Conservation (phyloP, 2,329 filamentous ascomycete species). For the Tolypocladium tropicale region DNA sequence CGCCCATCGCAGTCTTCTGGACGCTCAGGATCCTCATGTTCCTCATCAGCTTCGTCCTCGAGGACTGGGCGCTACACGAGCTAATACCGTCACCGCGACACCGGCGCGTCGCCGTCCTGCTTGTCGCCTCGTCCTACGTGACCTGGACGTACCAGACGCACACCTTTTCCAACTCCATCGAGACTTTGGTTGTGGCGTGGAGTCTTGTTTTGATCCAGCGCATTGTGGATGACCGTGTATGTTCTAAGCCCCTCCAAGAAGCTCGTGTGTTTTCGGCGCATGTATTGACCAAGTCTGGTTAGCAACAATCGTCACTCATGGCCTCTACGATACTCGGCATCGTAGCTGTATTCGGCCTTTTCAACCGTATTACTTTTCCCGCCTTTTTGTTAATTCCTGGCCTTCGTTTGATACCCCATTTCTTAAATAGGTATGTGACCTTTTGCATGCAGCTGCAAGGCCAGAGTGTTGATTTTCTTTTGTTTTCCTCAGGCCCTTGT, state of each 20-base stretch:
- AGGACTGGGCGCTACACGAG: conserved; percentile 96
- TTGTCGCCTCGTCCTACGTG: conserved; percentile 93
- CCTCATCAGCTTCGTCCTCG: conserved; percentile 84
- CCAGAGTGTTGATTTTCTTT: conserved; percentile 9
- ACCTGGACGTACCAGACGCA: conserved; percentile 99
- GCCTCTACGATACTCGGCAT: conserved; percentile 72
- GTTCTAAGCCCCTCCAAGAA: conserved; percentile 13
- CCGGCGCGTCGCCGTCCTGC: conserved; percentile 63
- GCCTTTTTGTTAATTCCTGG: conserved; percentile 83
- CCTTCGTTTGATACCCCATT: conserved; percentile 75
- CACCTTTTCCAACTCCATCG: conserved; percentile 95
- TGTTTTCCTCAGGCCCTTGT: conserved; percentile 37
- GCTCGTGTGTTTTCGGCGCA: neutral
- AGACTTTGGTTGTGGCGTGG: conserved; percentile 89
- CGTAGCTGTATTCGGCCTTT: conserved; percentile 74
- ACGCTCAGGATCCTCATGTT: conserved; percentile 86
- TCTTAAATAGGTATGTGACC: conserved; percentile 59
- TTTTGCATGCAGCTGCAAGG: neutral
- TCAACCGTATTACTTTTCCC: conserved; percentile 96
- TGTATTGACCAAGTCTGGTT: conserved; percentile 15
- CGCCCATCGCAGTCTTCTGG: conserved; percentile 85
- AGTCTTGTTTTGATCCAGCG: conserved; percentile 83
- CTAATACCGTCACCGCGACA: conserved; percentile 65
- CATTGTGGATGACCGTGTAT: conserved; percentile 69
- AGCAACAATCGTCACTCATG: conserved; percentile 66